Evolutionary conservation across 2,329 filamentous ascomycete species (phyloP), one percentile per base, ranked within the genome.

Genomic region (Tolypocladium inflatum): DNA sequence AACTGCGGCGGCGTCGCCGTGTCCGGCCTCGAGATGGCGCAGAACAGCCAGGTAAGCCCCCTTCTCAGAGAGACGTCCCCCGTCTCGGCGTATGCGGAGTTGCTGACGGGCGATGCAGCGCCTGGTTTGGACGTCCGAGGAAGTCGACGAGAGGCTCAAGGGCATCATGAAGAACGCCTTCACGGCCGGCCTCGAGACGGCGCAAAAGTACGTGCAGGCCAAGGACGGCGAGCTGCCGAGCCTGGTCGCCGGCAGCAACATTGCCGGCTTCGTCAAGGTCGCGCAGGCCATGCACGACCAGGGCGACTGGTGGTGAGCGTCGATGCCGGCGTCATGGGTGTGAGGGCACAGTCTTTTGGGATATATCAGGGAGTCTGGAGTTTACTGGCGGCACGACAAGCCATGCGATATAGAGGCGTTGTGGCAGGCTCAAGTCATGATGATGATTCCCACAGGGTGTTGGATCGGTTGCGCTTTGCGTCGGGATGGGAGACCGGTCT

Each of bases 1-100:
- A 97, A 97, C 80, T 91, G 91, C 66, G 94, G 94, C 74, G 94
- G 94, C 81, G 94, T 97, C 59, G 94, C 94, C 58, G 94, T 99
- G 45, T 96, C 91, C 3, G 94, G 94, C 67, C 85, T 99, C 51
- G 94, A 99, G 83, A 99, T 99, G 94, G 92, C 93, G 9, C 94
- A 99, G 85, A 97, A 99, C 85, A 93, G 88, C 64, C 78, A 74
- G 64, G 68, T 70, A 62, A 61, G 64, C 13, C 15, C 33, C 30
- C 7, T 33, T 33, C 30, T 30, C 30, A 30, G 26, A 30, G 26
- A 30, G 26, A 30, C 5, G 5, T 30, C 26, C n/a, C n/a, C n/a
- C n/a, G 26, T 26, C 26, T 26, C 26, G 26, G 26, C 26, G 26
- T 1, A 30, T 6, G 26, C 26, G 26, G 26, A 5, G 19, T 15